Percentiles rank a stretch among this genome's conserved stretches.
Conservation (phyloP, 2,329 filamentous ascomycete genomes). For the Acephala macrosclerotiorum region DNA sequence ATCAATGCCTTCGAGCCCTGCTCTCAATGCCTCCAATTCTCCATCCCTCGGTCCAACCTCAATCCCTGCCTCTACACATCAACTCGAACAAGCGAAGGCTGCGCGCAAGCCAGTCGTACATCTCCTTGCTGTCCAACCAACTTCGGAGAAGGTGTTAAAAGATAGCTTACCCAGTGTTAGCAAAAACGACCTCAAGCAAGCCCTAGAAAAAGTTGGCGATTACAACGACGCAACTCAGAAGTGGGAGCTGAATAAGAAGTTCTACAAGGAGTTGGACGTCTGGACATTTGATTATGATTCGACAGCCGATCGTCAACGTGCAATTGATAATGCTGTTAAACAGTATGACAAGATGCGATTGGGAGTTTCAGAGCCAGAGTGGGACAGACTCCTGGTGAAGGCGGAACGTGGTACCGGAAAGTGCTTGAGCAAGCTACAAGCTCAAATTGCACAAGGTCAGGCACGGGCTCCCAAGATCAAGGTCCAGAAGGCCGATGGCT, state of each 20-base stretch:
- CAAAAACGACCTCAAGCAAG: conserved; percentile 60
- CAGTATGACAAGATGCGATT: conserved; percentile 66
- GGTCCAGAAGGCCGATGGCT: conserved; percentile 58
- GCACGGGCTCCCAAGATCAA: conserved; percentile 58
- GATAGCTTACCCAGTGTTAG: conserved; percentile 56
- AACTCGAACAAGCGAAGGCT: conserved; percentile 61
- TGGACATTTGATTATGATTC: conserved; percentile 66
- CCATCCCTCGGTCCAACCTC: conserved; percentile 59
- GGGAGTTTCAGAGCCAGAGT: conserved; percentile 62
- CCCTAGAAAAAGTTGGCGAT: conserved; percentile 65
- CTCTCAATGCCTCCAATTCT: conserved; percentile 60
- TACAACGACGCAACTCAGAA: conserved; percentile 56
- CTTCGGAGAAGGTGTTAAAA: conserved; percentile 56
- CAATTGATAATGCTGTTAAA: conserved; percentile 67
- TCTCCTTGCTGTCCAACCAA: conserved; percentile 63
- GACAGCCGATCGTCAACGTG: conserved; percentile 62
- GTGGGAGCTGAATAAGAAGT: conserved; percentile 62
- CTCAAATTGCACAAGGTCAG: conserved; percentile 61
- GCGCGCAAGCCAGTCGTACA: conserved; percentile 63
- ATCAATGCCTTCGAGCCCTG: conserved; percentile 62
- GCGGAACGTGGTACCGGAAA: conserved; percentile 67
- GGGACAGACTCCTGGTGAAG: conserved; percentile 66
- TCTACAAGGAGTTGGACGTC: conserved; percentile 70
- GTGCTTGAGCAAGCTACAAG: conserved; percentile 67
- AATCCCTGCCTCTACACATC: conserved; percentile 58